Evolutionary conservation across 116 monocot genomes (phyloP), one percentile per base, ranked within the genome.

Genomic region (Iris pallida): DNA sequence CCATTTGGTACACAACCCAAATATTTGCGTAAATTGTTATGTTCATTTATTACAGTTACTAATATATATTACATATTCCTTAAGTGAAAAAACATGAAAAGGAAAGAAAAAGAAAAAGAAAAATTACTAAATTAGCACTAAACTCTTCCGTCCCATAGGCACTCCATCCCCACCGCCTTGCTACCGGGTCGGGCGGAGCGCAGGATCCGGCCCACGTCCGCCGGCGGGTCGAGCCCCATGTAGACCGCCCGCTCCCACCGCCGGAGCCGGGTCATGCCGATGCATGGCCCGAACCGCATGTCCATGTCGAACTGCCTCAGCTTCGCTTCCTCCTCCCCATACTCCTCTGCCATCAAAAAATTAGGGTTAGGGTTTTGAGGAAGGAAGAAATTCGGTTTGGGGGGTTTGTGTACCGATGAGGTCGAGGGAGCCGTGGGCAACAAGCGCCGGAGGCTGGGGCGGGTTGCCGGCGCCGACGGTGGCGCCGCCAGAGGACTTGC

Each of bases 251-350:
- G 76, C 57, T 84, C 75, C 91, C 87, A 91, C 13, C 91, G 79
- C 63, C 82, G 68, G 19, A 85, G 69, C 0, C 91, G 79, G 8
- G 71, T 76, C 47, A 91, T 53, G 6, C 91, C 91, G 11, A 87
- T 44, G 62, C 85, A 91, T 0, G 87, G 91, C 10, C 91, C 91
- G 74, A 75, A 91, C 64, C 62, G 80, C 85, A 87, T 84, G 65
- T 90, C 81, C 90, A 87, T 76, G 62, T 90, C 90, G 55, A 90
- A 90, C 64, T 75, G 80, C 69, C 81, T 61, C 79, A 90, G 64
- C 72, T 40, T 68, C 77, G 69, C 81, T 59, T 86, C 86, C 63
- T 83, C 77, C 7, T 68, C 69, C 42, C 72, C 76, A 52, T 76
- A 71, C 15, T 79, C 86, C 61, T 75, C 80, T 80, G 51, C 4